Evolutionary conservation across 352 stramenopile genomes (phyloP), one percentile per base, ranked within the genome.

Genomic region (Saprolegnia parasitica): DNA sequence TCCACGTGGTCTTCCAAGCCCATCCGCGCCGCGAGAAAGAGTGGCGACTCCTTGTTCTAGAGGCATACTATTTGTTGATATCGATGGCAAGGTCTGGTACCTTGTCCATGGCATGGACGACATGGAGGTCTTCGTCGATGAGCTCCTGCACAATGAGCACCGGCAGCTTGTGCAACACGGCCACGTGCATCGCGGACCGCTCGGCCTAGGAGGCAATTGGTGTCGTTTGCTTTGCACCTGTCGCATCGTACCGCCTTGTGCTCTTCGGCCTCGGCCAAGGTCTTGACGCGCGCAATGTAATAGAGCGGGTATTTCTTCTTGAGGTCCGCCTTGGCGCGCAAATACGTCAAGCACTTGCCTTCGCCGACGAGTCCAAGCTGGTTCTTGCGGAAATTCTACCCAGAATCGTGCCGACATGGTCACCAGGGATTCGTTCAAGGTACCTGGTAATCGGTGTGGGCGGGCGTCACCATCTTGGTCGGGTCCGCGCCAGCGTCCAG

Each of bases 231-330:
- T 4, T 24, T 55, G 10, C 13, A 29, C 35, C 1, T 37, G 21
- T n/a, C 11, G 18, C 13, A 24, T 23, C 21, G 18, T 16, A 70
- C 63, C 49, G 24, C n/a, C 8, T 42, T 58, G 39, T 63, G 23
- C 18, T n/a, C 29, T 46, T 70, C 63, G 23, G 63, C 63, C 0
- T 21, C 63, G 15, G 20, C 15, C 13, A 70, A 13, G 35, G 32
- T 70, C n/a, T 67, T 46, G n/a, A 67, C 32, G 21, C 40, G 32
- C 18, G 60, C 60, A 13, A 55, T 54, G 46, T 67, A 67, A 18
- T 55, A 67, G n/a, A 56, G 13, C 20, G 60, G 60, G 24, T 67
- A 67, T 13, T 67, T 67, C 46, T 67, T 46, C 40, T 56, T 60
- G 24, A 60, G 35, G 24, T 60, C 52, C 11, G 20, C 52, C 35